phyloP scores from a whole-genome alignment of 73 alveolate genomes.

The Paramecium caudatum region DNA sequence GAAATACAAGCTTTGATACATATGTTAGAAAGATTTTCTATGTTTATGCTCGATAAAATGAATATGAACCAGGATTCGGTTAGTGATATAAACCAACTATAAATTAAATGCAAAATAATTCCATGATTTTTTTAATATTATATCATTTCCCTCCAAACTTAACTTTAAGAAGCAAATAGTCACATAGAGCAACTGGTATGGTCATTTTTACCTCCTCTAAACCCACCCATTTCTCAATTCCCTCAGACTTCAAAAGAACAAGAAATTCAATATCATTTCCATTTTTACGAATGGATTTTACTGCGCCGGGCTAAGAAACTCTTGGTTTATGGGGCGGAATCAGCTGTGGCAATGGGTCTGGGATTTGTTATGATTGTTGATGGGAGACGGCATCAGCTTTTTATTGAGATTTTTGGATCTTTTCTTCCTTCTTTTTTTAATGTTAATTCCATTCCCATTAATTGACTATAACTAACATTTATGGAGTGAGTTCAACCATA shows the following conservation, averaged over 20 bases:
- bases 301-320: neutral
- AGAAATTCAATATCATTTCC: neutral
- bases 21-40: too few relatives aligned
- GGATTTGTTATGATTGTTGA: neutral
- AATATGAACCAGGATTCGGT: too few relatives aligned
- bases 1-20: too few relatives aligned
- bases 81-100: too few relatives aligned
- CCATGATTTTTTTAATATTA: too few relatives aligned
- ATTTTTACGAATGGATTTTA: neutral
- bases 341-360: neutral
- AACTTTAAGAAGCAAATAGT: neutral
- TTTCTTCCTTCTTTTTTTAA: neutral
- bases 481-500: constrained; percentile 3
- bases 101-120: too few relatives aligned
- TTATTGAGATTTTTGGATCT: neutral
- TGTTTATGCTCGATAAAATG: too few relatives aligned
- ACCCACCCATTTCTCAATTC: neutral
- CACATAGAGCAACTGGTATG: constrained; percentile 46
- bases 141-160: constrained; percentile 30
- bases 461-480: neutral
- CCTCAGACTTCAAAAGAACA: neutral
- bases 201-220: neutral
- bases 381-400: neutral
- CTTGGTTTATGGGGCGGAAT: neutral
- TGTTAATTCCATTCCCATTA: neutral